Conservation (phyloP, 2,329 filamentous ascomycete species). For the Malbranchea zuffiana region DNA sequence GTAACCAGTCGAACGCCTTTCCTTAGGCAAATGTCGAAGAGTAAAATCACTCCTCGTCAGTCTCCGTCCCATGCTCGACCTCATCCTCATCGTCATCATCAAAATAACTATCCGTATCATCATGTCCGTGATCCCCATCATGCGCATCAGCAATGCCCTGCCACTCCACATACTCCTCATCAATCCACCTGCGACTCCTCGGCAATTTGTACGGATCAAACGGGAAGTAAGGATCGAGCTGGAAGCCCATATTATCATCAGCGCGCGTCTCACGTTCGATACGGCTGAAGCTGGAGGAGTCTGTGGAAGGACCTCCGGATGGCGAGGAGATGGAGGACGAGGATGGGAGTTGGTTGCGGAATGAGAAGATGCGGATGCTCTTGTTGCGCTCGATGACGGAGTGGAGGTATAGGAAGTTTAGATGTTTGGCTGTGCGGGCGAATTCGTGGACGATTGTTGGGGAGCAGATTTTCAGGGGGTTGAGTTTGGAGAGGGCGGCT, state of each 20-base stretch:
- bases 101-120: conserved; percentile 34
- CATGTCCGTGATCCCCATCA: conserved; percentile 37
- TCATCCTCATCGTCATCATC: conserved; percentile 22
- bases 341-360: conserved; percentile 39
- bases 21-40: background rate
- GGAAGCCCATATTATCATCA: conserved; percentile 64
- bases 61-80: conserved; percentile 31
- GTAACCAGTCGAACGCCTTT: background rate
- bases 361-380: conserved; percentile 66
- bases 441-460: conserved; percentile 86
- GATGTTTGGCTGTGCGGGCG: conserved; percentile 72
- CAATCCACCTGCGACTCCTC: conserved; percentile 76
- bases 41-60: conserved; percentile 17
- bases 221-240: conserved; percentile 90
- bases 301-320: too few species aligned
- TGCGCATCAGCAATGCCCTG: conserved; percentile 54
- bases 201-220: conserved; percentile 95
- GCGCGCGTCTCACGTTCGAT: conserved; percentile 45
- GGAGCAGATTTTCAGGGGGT: conserved; percentile 90
- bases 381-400: conserved; percentile 86
- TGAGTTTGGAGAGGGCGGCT: conserved; percentile 79
- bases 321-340: conserved; percentile 26
- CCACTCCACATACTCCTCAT: conserved; percentile 74
- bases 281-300: conserved; percentile 30
- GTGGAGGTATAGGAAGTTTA: conserved; percentile 82